Conservation (phyloP, 2,329 filamentous ascomycete genomes). For the Colletotrichum cuscutae region DNA sequence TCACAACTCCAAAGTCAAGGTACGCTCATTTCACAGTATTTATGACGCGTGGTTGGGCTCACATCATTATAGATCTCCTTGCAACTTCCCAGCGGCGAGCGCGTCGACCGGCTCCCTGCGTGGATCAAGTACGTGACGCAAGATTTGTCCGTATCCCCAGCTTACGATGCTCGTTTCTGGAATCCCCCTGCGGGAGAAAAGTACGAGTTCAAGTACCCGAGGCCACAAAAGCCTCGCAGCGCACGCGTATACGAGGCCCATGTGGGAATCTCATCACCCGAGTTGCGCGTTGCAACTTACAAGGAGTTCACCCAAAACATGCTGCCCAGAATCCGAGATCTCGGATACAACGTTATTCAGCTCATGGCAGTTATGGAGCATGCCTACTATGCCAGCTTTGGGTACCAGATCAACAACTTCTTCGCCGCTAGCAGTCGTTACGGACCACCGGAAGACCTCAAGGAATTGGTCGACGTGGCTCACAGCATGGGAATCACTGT, state of each 20-base stretch:
- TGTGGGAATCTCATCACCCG: conserved; percentile 94
- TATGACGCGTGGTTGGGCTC: background rate
- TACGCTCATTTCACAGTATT: conserved; percentile 47
- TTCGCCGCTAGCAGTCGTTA: conserved; percentile 97
- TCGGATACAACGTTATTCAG: conserved; percentile 98
- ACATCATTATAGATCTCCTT: conserved; percentile 77
- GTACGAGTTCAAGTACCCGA: conserved; percentile 86
- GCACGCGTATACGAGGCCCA: conserved; percentile 98
- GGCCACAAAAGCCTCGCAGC: conserved; percentile 85
- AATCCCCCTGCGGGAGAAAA: conserved; percentile 82
- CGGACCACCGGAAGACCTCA: conserved; percentile 91
- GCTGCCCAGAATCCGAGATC: conserved; percentile 86
- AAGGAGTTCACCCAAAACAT: conserved; percentile 96
- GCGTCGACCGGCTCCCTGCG: conserved; percentile 87
- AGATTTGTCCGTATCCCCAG: conserved; percentile 87
- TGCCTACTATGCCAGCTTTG: conserved; percentile 98
- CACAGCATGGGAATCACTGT: conserved; percentile 92
- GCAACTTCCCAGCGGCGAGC: conserved; percentile 80
- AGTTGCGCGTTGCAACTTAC: conserved; percentile 89
- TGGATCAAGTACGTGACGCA: conserved; percentile 99
- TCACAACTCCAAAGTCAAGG: conserved; percentile 97
- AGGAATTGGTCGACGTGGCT: conserved; percentile 95
- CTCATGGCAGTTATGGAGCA: conserved; percentile 99
- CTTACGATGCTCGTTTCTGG: conserved; percentile 97
- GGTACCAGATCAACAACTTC: conserved; percentile 99